Base-by-base conservation (phyloP, 2,329 filamentous ascomycete genomes). In the Colletotrichum costaricense region DNA sequence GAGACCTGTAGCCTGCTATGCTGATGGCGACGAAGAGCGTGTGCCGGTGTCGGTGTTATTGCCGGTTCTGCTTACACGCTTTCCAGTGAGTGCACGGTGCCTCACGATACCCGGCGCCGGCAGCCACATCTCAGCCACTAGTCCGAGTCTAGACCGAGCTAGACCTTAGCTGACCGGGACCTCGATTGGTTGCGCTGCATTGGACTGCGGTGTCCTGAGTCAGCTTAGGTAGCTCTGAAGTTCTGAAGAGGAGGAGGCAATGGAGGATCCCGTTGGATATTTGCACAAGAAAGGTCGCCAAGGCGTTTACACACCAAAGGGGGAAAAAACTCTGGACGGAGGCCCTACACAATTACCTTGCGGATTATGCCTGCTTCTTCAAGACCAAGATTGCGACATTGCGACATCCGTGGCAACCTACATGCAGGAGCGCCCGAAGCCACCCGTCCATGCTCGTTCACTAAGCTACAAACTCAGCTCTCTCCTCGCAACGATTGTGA, bases 111-210 rank as follows among this genome's bases (percentile, higher is more conserved):
- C 56, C 55, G 56, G 46, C 26, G 55, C 59, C 35, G 42, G 54
- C 70, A 73, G 26, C 66, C 70, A 56, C 30, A 63, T 63, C 55
- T 72, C 46, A 64, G 59, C 59, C 66, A 60, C 59, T 26, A 42
- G 56, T 30, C 42, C 55, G 55, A 66, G 35, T 22, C 42, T 28
- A 58, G 38, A 49, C 59, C 59, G 59, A 63, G 46, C 46, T 30
- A 54, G 33, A 33, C 30, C 26, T 55, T 67, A 30, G 55, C 42
- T 55, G 42, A 38, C 26, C 22, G 11, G 38, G 12, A 4, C 38
- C 4, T 16, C 35, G 38, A 24, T 26, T 28, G 19, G 54, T n/a
- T 56, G 26, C 22, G 9, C 54, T 22, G 54, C 52, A 49, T 24
- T 52, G 9, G 24, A 62, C 16, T 28, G 24, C 58, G 42, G 38